Evolutionary conservation across 306 rosid genomes (phyloP).

Genomic region (Rosa chinensis): DNA sequence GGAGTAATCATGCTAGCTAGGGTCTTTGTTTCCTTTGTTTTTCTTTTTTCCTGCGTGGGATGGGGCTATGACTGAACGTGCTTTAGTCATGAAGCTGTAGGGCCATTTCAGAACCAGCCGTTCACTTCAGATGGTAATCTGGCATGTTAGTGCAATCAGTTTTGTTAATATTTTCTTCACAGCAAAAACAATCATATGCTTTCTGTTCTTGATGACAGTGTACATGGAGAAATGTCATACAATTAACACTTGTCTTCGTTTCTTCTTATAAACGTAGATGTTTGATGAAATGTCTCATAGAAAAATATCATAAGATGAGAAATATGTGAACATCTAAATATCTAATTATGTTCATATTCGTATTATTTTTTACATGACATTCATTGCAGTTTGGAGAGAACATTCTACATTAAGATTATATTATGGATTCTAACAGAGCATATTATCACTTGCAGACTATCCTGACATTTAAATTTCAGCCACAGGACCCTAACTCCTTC

Average conservation of each 20-base stretch:
- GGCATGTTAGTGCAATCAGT: conserved; percentile 20
- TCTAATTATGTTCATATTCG: neutral
- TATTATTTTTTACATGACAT: too few relatives aligned
- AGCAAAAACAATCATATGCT: neutral
- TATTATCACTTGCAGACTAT: neutral
- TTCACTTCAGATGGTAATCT: conserved; percentile 6
- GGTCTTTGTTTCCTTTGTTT: conserved; percentile 32
- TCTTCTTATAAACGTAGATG: too few relatives aligned
- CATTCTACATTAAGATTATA: neutral
- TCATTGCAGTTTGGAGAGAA: neutral
- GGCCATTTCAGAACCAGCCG: conserved; percentile 30
- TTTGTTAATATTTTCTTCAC: neutral
- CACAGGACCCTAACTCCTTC: neutral
- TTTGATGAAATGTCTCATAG: neutral
- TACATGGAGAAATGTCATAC: neutral
- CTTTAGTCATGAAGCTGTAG: conserved; percentile 67
- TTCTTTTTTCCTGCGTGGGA: conserved; percentile 21
- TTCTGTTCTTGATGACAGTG: neutral
- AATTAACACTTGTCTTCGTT: neutral
- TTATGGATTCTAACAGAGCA: neutral
- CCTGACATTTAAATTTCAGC: neutral
- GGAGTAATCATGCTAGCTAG: conserved; percentile 36
- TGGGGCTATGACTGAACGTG: conserved; percentile 64
- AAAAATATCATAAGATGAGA: neutral
- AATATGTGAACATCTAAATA: neutral